These are phyloP conservation scores for Chlamydomonas eustigma DNA, from an alignment of 139 green algal genomes.

Conservation along the genomic window DNA sequence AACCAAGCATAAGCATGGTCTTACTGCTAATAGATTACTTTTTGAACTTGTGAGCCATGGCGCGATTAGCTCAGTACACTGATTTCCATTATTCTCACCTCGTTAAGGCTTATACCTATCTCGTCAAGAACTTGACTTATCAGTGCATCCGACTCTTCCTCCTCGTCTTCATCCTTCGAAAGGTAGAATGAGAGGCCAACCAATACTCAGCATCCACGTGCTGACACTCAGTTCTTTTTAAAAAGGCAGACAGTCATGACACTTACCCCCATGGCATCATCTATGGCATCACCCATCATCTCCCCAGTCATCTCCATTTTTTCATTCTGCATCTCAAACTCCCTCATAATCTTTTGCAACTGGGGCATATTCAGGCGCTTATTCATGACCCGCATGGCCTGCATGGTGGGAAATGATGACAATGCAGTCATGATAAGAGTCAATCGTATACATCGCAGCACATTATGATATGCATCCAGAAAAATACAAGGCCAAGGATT, in stretches of 20 bases:
- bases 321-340: conserved; percentile 98
- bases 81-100: conserved; percentile 41
- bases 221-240: background rate
- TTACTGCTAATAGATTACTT: no score
- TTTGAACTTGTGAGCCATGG: no score
- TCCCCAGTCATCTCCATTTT: conserved; percentile 97
- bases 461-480: background rate
- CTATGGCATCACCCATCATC: conserved; percentile 94
- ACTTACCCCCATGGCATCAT: conserved; percentile 86
- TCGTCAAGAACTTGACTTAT: conserved; percentile 85
- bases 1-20: no score
- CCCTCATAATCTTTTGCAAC: conserved; percentile 88
- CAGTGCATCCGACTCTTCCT: conserved; percentile 93
- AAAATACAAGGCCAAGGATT: no score
- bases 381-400: conserved; percentile 96
- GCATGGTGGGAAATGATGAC: no score
- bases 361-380: conserved; percentile 88
- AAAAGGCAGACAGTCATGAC: background rate
- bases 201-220: background rate
- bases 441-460: no score
- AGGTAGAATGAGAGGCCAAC: background rate
- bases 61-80: no score
- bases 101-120: conserved; percentile 73
- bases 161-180: conserved; percentile 77
- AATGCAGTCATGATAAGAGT: no score